phyloP scores from a whole-genome alignment of 441 rosid genomes.

The Geranium incanum region DNA sequence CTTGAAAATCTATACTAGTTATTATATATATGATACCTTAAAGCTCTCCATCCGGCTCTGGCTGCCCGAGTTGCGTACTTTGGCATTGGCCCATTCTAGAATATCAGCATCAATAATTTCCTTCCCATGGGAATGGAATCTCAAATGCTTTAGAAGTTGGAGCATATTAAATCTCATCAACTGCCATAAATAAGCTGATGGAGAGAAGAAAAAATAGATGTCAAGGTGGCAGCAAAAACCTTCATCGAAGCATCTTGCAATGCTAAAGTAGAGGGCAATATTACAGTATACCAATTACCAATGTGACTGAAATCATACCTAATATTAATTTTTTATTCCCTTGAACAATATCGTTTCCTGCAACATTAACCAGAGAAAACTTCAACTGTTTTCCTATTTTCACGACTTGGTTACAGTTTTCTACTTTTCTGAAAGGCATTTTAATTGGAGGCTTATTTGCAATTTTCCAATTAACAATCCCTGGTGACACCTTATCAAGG shows the following conservation, averaged over 20 bases:
- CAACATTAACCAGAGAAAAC: constrained; percentile 68
- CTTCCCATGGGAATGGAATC: constrained; percentile 60
- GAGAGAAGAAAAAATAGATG: constrained; percentile 2
- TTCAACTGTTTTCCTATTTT: constrained; percentile 69
- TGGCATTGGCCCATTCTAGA: constrained; percentile 62
- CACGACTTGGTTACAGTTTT: constrained; percentile 68
- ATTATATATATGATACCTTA: constrained; percentile 38
- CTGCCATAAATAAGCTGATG: constrained; percentile 68
- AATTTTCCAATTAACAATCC: constrained; percentile 62
- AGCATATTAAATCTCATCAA: constrained; percentile 70
- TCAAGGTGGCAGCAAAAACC: neutral
- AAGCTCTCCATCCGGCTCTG: constrained; percentile 52
- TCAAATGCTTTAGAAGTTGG: constrained; percentile 64
- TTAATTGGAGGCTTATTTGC: constrained; percentile 74
- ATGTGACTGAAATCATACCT: constrained; percentile 29
- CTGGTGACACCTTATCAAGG: constrained; percentile 63
- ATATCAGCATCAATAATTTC: constrained; percentile 61
- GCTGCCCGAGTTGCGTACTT: constrained; percentile 49
- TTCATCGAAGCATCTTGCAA: neutral
- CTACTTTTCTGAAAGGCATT: constrained; percentile 73
- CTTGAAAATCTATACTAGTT: neutral
- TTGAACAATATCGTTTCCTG: constrained; percentile 72
- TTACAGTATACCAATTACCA: neutral
- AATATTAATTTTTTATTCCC: constrained; percentile 67
- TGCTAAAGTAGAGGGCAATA: neutral